These are phyloP conservation scores for Lactarius psammicola DNA, from an alignment of 768 basidiomycete species.

Conservation along the genomic window DNA sequence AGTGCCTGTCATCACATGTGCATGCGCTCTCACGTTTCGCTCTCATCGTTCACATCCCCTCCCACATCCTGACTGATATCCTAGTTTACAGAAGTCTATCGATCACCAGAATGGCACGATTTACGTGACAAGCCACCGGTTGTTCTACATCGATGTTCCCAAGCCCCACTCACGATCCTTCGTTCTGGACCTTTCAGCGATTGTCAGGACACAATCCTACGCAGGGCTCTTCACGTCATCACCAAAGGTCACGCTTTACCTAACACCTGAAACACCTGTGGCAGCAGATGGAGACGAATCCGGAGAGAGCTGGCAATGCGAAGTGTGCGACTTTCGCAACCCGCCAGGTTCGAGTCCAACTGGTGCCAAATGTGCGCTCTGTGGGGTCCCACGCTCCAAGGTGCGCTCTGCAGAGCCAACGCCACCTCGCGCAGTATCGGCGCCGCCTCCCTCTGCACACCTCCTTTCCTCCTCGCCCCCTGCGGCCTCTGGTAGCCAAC, in stretches of 20 bases:
- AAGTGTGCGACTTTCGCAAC: constrained; percentile 85
- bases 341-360: constrained; percentile 70
- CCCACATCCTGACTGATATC: constrained; percentile 34
- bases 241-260: constrained; percentile 79
- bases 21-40: not conserved
- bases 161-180: constrained; percentile 59
- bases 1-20: not conserved
- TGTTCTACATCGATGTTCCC: constrained; percentile 72
- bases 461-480: constrained; percentile 44
- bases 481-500: constrained; percentile 36
- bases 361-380: constrained; percentile 69
- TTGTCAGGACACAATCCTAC: constrained; percentile 83
- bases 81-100: constrained; percentile 78
- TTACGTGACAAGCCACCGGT: constrained; percentile 75
- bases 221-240: constrained; percentile 88
- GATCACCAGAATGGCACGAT: constrained; percentile 73
- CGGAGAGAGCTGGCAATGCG: constrained; percentile 75
- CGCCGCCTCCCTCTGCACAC: constrained; percentile 32
- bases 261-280: constrained; percentile 39
- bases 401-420: constrained; percentile 33
- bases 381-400: constrained; percentile 67
- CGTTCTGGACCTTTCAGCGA: constrained; percentile 57
- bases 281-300: constrained; percentile 31
- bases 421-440: constrained; percentile 29
- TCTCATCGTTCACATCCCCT: not conserved